Conservation (phyloP, 176 grass and related monocot species). For the Carex scoparia region DNA sequence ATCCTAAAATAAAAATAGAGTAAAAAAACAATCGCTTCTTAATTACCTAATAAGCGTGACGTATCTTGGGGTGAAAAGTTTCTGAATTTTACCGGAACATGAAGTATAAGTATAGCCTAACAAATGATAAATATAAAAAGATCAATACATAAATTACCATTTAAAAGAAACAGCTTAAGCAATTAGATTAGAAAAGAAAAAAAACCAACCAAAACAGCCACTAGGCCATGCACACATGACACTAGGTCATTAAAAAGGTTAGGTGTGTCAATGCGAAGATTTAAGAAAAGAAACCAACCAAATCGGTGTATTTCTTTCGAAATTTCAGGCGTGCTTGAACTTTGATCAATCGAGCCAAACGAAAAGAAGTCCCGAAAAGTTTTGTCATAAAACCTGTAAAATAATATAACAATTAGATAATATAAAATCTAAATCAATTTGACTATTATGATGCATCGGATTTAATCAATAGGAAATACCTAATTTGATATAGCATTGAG, state of each 20-base stretch:
- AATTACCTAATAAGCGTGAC: constrained; percentile 46
- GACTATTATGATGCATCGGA: background rate
- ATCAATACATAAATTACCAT: constrained; percentile 3
- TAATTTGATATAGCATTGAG: background rate
- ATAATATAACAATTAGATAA: constrained; percentile 8
- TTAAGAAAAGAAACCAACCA: constrained; percentile 87
- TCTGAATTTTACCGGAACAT: constrained; percentile 59
- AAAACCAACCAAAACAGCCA: constrained; percentile 70
- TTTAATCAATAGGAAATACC: background rate
- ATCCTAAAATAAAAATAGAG: constrained; percentile 12
- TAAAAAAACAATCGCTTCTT: constrained; percentile 33
- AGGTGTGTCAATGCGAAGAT: constrained; percentile 52
- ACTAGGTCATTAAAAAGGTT: constrained; percentile 71
- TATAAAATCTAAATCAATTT: background rate
- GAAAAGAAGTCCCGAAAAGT: constrained; percentile 74
- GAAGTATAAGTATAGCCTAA: constrained; percentile 91
- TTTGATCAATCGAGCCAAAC: constrained; percentile 26
- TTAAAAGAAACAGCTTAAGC: constrained; percentile 2
- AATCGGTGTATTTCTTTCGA: constrained; percentile 50
- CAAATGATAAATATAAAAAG: constrained; percentile 19
- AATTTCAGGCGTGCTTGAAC: constrained; percentile 24
- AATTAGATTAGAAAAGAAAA: background rate
- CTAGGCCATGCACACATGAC: constrained; percentile 78
- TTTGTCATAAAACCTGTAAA: constrained; percentile 68
- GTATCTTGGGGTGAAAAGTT: constrained; percentile 69